Evolutionary conservation across 495 filamentous ascomycete genomes (phyloP), one percentile per base, ranked within the genome.

Genomic region (Penicillium antarcticum): DNA sequence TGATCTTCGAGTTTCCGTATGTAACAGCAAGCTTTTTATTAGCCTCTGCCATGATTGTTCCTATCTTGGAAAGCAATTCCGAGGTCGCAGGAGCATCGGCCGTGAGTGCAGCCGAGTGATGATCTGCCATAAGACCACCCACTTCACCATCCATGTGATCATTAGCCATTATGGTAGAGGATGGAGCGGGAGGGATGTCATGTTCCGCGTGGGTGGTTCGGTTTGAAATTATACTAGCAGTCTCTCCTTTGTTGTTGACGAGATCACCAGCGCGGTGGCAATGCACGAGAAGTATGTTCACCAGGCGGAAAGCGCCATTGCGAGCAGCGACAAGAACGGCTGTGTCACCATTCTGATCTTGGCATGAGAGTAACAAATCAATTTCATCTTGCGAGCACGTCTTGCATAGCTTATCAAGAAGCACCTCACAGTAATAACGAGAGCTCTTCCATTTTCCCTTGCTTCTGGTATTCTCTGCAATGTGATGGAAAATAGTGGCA

Each of bases 401-500:
- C 55, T 91, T 85, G 48, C 80, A 78, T 19, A 98, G 74, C 67
- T 86, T 92, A 66, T 92, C 87, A 24, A 97, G 77, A n/a, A 97
- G 79, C 45, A 87, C 82, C 61, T 97, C 92, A 29, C 95, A 81
- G 65, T 98, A 98, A 62, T 97, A 97, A 13, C 88, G 82, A 16
- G 90, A 88, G 56, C 85, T 91, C 21, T 87, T 84, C 62, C 87
- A 86, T 63, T 91, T 96, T 35, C 82, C 84, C 31, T 86, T 83
- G 49, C 83, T 87, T 43, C 79, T 80, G 31, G 91, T 95, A 46
- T 89, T 90, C 53, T 86, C 86, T 6, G 90, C 86, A 32, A 94
- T 90, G 58, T 97, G 94, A 58, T 98, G 94, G 56, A 98, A 90
- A 42, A 95, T 85, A 0, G 91, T 96, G 49, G 82, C 85, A 7